Evolutionary conservation across 2,329 filamentous ascomycete species (phyloP).

Genomic region (Aspergillus latus): DNA sequence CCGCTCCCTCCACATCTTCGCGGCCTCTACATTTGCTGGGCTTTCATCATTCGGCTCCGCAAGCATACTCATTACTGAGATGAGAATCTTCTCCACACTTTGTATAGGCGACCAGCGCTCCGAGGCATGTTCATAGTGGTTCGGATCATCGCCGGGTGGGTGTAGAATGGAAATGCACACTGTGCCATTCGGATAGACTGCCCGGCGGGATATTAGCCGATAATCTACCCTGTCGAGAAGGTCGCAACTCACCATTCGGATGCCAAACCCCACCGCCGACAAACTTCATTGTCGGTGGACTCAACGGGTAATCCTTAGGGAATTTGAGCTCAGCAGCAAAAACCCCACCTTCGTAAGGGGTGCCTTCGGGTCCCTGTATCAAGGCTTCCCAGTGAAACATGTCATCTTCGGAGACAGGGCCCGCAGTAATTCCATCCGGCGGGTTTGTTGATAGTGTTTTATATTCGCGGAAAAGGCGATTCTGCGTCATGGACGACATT

Average conservation of each 20-base stretch:
- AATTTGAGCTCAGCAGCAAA: slow-evolving; percentile 95
- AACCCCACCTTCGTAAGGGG: slow-evolving; percentile 91
- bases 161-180: slow-evolving; percentile 99
- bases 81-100: slow-evolving; percentile 95
- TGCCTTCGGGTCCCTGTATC: slow-evolving; percentile 92
- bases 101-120: slow-evolving; percentile 97
- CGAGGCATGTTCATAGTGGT: slow-evolving; percentile 94
- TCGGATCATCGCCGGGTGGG: slow-evolving; percentile 92
- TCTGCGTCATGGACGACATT: slow-evolving; percentile 56
- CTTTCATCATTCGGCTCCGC: slow-evolving; percentile 97
- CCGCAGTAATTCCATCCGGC: slow-evolving; percentile 95
- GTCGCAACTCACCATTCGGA: slow-evolving; percentile 71
- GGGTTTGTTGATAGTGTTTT: slow-evolving; percentile 89
- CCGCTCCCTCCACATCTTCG: slow-evolving; percentile 91
- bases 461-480: slow-evolving; percentile 94
- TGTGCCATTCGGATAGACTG: slow-evolving; percentile 86
- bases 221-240: not conserved
- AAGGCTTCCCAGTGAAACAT: slow-evolving; percentile 94
- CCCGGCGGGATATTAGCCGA: not conserved
- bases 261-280: slow-evolving; percentile 85
- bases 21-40: slow-evolving; percentile 92
- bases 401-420: slow-evolving; percentile 90
- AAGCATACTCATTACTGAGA: slow-evolving; percentile 97
- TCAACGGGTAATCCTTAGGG: slow-evolving; percentile 93
- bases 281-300: slow-evolving; percentile 95